Base-by-base conservation (phyloP, 2,329 filamentous ascomycete species). In the Dactylonectria estremocensis region DNA sequence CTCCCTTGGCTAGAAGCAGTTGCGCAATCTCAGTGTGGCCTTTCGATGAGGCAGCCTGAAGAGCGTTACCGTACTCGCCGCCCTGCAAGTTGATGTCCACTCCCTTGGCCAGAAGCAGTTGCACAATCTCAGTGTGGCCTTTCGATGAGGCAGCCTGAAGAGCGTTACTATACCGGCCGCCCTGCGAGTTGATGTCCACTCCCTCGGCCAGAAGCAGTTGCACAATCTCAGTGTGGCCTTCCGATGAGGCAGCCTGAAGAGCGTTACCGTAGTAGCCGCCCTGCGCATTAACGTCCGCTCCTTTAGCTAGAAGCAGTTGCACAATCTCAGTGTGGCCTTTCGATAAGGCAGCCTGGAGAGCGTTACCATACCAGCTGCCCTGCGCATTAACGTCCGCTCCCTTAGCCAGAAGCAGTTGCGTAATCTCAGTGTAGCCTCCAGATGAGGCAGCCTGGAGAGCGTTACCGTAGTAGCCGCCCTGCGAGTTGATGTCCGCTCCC, bases 391-490 rank as follows among this genome's bases (percentile, higher is more conserved):
- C 24, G 24, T 28, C 24, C 24, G 24, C 37, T 28, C 37, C 37
- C 13, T 16, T 52, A n/a, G 33, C 20, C 43, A 70, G 49, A 13
- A 43, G 14, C 31, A 68, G 28, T 54, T 60, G 45, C 14, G 65
- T 48, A 57, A 67, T 52, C 46, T 69, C 61, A 43, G n/a, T n/a
- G n/a, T 71, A 16, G 45, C 59, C 63, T 46, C 31, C 33, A 14
- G 1, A 2, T 64, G 64, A 69, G 43, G 69, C 69, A 40, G 56
- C 61, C 22, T 65, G 55, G 8, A 71, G 53, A 69, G 67, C 55
- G 24, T 43, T 43, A 13, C 37, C 37, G 37, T 43, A 16, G 3
- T 28, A 3, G 24, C 24, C 24, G 24, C 24, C 24, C 3, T 28
- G 24, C 24, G 24, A 3, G 24, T 28, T 28, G 24, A 28, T 28